phyloP scores from a whole-genome alignment of 768 basidiomycete species.

The Panaeolus papilionaceus region DNA sequence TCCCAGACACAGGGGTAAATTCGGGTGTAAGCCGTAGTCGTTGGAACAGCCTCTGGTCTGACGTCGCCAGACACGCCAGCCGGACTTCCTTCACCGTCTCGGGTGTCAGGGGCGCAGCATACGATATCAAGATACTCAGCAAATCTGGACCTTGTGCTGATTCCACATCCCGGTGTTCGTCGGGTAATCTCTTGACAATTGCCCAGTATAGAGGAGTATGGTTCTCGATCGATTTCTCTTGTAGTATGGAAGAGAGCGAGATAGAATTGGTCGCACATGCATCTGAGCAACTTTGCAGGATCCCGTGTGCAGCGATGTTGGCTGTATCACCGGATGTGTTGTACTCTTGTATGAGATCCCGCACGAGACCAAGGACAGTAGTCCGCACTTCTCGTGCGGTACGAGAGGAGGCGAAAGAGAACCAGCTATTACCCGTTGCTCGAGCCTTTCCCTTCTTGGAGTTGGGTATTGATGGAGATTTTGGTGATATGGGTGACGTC shows the following conservation, averaged over 20 bases:
- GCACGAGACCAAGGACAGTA: constrained; percentile 60
- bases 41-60: constrained; percentile 67
- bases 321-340: constrained; percentile 19
- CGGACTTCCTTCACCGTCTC: constrained; percentile 65
- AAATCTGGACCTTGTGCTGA: constrained; percentile 44
- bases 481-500: constrained; percentile 18
- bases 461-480: constrained; percentile 15
- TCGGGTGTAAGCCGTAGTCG: constrained; percentile 58
- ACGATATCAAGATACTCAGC: constrained; percentile 54
- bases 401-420: constrained; percentile 40
- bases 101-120: constrained; percentile 51
- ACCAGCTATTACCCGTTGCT: constrained; percentile 35
- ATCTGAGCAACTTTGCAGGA: constrained; percentile 68
- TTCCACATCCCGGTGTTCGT: constrained; percentile 39
- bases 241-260: constrained; percentile 59
- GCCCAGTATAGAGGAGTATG: constrained; percentile 80
- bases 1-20: constrained; percentile 56
- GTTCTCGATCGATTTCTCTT: constrained; percentile 66
- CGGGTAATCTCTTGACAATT: constrained; percentile 61
- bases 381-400: constrained; percentile 54
- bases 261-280: constrained; percentile 59
- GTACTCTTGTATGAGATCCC: constrained; percentile 57
- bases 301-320: constrained; percentile 41
- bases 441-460: constrained; percentile 38
- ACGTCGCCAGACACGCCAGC: constrained; percentile 67